Percentiles rank a stretch among this genome's conserved stretches.
phyloP scores from a whole-genome alignment of 495 filamentous ascomycete genomes.

The Penicillium desertorum region DNA sequence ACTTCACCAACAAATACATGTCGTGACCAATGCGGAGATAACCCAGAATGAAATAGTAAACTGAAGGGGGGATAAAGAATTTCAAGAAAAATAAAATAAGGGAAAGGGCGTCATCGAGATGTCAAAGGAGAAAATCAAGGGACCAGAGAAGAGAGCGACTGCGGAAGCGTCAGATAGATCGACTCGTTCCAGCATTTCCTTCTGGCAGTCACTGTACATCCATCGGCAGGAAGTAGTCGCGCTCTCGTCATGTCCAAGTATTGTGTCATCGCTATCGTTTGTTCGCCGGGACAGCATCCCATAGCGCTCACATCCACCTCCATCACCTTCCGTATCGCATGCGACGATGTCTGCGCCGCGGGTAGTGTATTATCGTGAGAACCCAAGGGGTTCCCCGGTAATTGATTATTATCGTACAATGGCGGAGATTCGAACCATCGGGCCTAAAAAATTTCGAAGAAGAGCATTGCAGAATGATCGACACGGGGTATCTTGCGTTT shows the following conservation, averaged over 20 bases:
- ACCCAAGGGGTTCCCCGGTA: constrained; percentile 29
- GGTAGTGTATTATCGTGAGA: constrained; percentile 36
- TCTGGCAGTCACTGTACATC: constrained; percentile 14
- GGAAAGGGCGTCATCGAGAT: constrained; percentile 31
- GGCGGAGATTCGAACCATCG: constrained; percentile 41
- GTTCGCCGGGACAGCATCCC: constrained; percentile 22
- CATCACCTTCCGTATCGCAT: constrained; percentile 33
- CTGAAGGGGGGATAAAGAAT: constrained; percentile 20
- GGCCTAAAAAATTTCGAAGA: constrained; percentile 39
- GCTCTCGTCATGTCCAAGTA: constrained; percentile 28
- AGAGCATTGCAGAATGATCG: constrained; percentile 46
- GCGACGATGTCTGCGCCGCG: constrained; percentile 31
- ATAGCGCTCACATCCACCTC: constrained; percentile 26
- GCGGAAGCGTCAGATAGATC: constrained; percentile 12
- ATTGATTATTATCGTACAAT: constrained; percentile 51
- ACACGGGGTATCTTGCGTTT: constrained; percentile 49
- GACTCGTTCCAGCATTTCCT: constrained; percentile 3
- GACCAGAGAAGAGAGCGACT: constrained; percentile 12
- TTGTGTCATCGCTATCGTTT: constrained; percentile 37
- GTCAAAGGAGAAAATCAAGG: constrained; percentile 16
- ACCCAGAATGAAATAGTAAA: constrained; percentile 28
- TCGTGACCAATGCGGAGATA: constrained; percentile 38
- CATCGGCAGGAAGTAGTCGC: constrained; percentile 15
- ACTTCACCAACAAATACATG: constrained; percentile 40
- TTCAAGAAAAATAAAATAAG: constrained; percentile 31